Evolutionary conservation across 2,329 filamentous ascomycete genomes (phyloP).

Genomic region (Aureobasidium sp.): DNA sequence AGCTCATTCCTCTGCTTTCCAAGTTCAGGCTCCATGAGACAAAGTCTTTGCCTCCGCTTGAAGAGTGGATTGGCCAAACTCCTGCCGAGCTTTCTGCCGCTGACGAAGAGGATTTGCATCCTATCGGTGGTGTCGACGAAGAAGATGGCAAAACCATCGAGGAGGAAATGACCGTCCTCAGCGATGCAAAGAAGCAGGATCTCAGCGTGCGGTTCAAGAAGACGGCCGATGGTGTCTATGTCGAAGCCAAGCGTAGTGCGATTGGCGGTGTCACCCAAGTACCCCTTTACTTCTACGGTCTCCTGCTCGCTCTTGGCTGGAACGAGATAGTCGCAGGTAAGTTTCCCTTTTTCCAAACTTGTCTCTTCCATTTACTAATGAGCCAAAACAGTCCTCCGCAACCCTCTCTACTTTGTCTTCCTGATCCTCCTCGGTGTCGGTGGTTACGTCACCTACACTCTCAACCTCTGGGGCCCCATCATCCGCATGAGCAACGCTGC

Average conservation of each 20-base stretch:
- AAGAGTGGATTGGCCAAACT: constrained; percentile 71
- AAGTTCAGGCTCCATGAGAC: constrained; percentile 72
- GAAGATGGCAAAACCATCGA: constrained; percentile 81
- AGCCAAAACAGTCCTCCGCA: constrained; percentile 63
- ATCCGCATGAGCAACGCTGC: constrained; percentile 91
- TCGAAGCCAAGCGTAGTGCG: constrained; percentile 93
- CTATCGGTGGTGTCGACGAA: constrained; percentile 90
- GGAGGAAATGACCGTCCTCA: constrained; percentile 93
- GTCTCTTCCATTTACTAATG: not conserved
- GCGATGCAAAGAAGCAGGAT: constrained; percentile 82
- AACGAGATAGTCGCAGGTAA: constrained; percentile 93
- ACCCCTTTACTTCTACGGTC: constrained; percentile 85
- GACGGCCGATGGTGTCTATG: constrained; percentile 93
- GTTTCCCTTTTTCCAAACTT: not conserved
- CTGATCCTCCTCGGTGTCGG: constrained; percentile 67
- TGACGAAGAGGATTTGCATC: constrained; percentile 81
- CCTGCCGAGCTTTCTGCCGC: constrained; percentile 66
- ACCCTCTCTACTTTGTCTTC: constrained; percentile 87
- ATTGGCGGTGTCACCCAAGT: constrained; percentile 93
- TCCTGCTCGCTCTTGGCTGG: constrained; percentile 87
- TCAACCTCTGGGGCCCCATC: constrained; percentile 95
- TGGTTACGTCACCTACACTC: constrained; percentile 81
- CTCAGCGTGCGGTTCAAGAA: constrained; percentile 95
- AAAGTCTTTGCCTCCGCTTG: constrained; percentile 68
- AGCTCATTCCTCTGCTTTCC: constrained; percentile 79